Base-by-base conservation (phyloP, 306 rosid species). In the Urtica urens region DNA sequence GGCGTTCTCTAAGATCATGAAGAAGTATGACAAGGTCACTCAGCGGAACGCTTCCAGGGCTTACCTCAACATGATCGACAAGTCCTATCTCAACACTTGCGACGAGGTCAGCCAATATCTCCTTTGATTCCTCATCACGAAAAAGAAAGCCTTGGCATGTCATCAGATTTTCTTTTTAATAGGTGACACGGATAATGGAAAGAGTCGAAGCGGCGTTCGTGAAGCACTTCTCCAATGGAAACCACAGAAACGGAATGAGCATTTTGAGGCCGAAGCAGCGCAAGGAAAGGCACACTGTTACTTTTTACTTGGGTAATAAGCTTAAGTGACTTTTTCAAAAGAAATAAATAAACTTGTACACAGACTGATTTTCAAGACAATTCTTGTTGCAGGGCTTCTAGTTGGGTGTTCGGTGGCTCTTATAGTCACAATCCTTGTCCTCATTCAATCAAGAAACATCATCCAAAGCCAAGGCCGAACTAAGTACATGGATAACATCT, bases 1-100 rank as follows among this genome's bases (percentile, higher is more conserved):
- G 70, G 88, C 93, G 45, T 69, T 81, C 67, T 71, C 86, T 4
- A 86, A 86, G 77, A 86, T 86, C 60, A 67, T 78, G 93, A 86
- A 86, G 83, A 86, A 81, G 63, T 74, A 86, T 57, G 93, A 86
- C 51, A 86, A 78, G 95, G 95, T 84, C 18, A 55, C 74, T 39
- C 62, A 69, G 19, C 69, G 84, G 62, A 59, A 68, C 64, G 93
- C 85, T 11, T 71, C 88, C 21, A 73, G 57, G 51, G 67, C 50
- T 38, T 82, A 86, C 71, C 63, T 73, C 73, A 68, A 78, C 49
- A 76, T 76, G 87, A 78, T 86, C 64, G 85, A 81, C 29, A 59
- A 24, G 46, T 86, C 95, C 26, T 70, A 58, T 64, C 63, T 86
- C 5, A 73, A 87, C 7, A 60, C 62, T 51, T 56, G 77, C 18